Evolutionary conservation across 1,284 basidiomycete genomes (phyloP).

Genomic region (Cryptococcus sp.): DNA sequence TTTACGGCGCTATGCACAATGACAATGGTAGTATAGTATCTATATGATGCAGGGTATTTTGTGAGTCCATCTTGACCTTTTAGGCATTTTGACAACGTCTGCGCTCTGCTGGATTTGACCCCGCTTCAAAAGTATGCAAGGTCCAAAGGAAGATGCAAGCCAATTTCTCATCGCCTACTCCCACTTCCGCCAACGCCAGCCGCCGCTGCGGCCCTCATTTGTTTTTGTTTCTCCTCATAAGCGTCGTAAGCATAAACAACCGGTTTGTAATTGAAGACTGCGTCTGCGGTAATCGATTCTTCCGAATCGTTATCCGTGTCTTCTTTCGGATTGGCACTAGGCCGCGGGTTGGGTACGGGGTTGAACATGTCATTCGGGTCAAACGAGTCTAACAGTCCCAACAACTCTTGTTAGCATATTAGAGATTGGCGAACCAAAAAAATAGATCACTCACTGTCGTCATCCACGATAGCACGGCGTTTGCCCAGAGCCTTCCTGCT

Average conservation of each 20-base stretch:
- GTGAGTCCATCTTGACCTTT: too few species aligned
- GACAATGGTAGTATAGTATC: too few species aligned
- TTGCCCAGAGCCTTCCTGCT: constrained; percentile 52
- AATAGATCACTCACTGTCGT: constrained; percentile 38
- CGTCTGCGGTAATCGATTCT: constrained; percentile 36
- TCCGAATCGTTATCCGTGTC: constrained; percentile 20
- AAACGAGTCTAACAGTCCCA: constrained; percentile 32
- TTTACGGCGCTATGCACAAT: too few species aligned
- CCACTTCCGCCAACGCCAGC: constrained; percentile 9
- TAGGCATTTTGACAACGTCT: too few species aligned
- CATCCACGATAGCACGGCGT: constrained; percentile 38
- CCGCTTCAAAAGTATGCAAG: too few species aligned
- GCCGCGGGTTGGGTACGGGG: constrained; percentile 1
- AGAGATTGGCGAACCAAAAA: not conserved
- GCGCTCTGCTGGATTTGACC: too few species aligned
- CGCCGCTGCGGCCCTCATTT: constrained; percentile 15
- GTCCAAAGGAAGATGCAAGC: too few species aligned
- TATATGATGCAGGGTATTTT: too few species aligned
- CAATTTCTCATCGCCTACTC: not conserved
- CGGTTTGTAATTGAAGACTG: constrained; percentile 33
- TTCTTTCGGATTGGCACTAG: constrained; percentile 2
- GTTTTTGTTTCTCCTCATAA: constrained; percentile 44
- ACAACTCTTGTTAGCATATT: not conserved
- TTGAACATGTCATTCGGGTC: constrained; percentile 51
- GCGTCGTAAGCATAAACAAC: constrained; percentile 52